phyloP scores from a whole-genome alignment of 352 stramenopile genomes.

The Phytophthora meadii region DNA sequence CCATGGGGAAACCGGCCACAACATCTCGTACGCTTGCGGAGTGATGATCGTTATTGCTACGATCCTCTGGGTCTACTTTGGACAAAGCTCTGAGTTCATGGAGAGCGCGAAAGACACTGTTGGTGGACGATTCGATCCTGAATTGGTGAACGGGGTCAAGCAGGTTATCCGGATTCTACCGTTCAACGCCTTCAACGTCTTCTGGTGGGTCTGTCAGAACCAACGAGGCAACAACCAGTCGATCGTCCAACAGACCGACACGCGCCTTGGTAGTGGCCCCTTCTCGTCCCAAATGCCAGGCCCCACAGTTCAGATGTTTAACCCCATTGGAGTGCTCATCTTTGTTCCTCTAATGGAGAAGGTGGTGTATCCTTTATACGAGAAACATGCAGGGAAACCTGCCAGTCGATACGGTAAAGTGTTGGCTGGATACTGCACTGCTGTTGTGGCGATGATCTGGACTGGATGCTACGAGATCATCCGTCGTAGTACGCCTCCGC shows the following conservation, averaged over 20 bases:
- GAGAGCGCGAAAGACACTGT: conserved; percentile 46
- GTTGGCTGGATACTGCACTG: conserved; percentile 40
- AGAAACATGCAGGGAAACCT: conserved; percentile 46
- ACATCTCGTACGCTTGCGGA: conserved; percentile 51
- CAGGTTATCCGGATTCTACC: conserved; percentile 41
- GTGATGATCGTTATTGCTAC: conserved; percentile 44
- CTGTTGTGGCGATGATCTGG: conserved; percentile 51
- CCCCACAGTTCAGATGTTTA: conserved; percentile 57
- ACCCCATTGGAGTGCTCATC: conserved; percentile 48
- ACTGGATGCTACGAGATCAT: conserved; percentile 46
- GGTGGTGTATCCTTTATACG: conserved; percentile 50
- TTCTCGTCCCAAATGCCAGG: conserved; percentile 55
- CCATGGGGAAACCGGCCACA: conserved; percentile 39
- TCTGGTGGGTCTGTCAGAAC: conserved; percentile 66
- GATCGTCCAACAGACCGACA: conserved; percentile 70
- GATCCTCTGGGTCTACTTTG: conserved; percentile 53
- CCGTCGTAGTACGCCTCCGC: conserved; percentile 22
- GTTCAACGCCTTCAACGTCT: conserved; percentile 60
- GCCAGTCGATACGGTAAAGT: conserved; percentile 50
- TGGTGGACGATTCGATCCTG: conserved; percentile 48
- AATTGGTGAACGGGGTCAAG: conserved; percentile 61
- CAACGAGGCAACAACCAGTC: conserved; percentile 72
- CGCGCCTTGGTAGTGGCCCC: conserved; percentile 42
- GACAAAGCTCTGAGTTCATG: conserved; percentile 52
- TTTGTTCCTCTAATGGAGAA: conserved; percentile 48